phyloP scores from a whole-genome alignment of 192 early-diverging fungal species.

The Diversispora eburnea region DNA sequence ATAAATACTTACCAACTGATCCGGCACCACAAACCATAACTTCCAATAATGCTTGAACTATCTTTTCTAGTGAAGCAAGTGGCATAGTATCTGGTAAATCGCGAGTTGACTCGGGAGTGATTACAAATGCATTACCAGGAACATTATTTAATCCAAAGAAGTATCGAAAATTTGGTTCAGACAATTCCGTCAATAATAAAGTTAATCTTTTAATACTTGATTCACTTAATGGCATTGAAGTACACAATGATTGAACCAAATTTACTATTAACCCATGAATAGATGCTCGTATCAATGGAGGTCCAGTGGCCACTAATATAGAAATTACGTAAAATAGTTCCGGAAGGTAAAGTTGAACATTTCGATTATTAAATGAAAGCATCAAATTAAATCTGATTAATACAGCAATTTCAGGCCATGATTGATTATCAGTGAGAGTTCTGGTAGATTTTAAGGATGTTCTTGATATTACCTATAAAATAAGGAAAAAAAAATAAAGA shows the following conservation, averaged over 20 bases:
- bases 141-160: slow-evolving; percentile 75
- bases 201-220: slow-evolving; percentile 54
- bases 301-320: slow-evolving; percentile 80
- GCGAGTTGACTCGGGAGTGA: slow-evolving; percentile 51
- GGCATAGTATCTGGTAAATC: slow-evolving; percentile 53
- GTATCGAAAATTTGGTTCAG: slow-evolving; percentile 73
- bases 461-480: slow-evolving; percentile 25
- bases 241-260: slow-evolving; percentile 79
- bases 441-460: slow-evolving; percentile 71
- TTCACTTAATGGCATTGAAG: slow-evolving; percentile 55
- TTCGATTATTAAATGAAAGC: slow-evolving; percentile 81
- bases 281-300: slow-evolving; percentile 79
- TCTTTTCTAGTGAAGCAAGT: slow-evolving; percentile 47
- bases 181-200: slow-evolving; percentile 67
- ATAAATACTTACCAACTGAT: slow-evolving; percentile 48
- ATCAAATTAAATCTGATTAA: slow-evolving; percentile 85
- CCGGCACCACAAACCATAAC: slow-evolving; percentile 63
- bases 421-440: slow-evolving; percentile 73
- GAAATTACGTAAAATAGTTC: slow-evolving; percentile 85
- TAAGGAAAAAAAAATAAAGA: too few species aligned
- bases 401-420: slow-evolving; percentile 92
- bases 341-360: slow-evolving; percentile 74
- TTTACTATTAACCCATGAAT: slow-evolving; percentile 94
- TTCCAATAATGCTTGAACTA: slow-evolving; percentile 62
- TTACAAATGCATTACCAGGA: slow-evolving; percentile 64